phyloP scores from a whole-genome alignment of 192 early-diverging fungal species.

The Kappamyces sp. region DNA sequence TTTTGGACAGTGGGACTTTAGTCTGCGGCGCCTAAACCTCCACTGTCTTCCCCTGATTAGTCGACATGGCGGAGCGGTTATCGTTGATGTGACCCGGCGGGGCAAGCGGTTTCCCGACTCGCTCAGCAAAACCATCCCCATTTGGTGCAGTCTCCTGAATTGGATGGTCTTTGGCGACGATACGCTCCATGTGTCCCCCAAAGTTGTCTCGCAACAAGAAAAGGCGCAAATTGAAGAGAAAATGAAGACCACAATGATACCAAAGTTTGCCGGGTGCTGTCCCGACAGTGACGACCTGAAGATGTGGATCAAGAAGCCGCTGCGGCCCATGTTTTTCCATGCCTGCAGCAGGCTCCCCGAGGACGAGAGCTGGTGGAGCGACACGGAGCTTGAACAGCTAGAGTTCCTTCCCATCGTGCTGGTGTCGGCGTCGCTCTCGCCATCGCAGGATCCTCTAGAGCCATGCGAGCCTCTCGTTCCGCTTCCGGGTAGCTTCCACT shows the following conservation, averaged over 20 bases:
- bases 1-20: constrained; percentile 78
- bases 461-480: background rate
- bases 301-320: constrained; percentile 42
- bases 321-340: constrained; percentile 81
- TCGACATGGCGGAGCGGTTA: constrained; percentile 57
- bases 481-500: constrained; percentile 48
- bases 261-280: background rate
- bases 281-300: too few species aligned
- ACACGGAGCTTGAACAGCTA: constrained; percentile 7
- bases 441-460: background rate
- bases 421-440: constrained; percentile 61
- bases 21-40: constrained; percentile 70
- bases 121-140: constrained; percentile 78
- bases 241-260: background rate
- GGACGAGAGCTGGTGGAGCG: constrained; percentile 12
- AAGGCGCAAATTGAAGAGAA: constrained; percentile 4
- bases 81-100: constrained; percentile 81
- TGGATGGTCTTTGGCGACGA: constrained; percentile 21
- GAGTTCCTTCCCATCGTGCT: constrained; percentile 71
- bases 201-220: constrained; percentile 6
- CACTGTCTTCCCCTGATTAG: constrained; percentile 59
- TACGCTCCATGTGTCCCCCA: background rate
- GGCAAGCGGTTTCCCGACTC: constrained; percentile 84
- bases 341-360: constrained; percentile 47
- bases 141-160: constrained; percentile 84